phyloP scores from a whole-genome alignment of 192 early-diverging fungal species.

The Coemansia sp. region DNA sequence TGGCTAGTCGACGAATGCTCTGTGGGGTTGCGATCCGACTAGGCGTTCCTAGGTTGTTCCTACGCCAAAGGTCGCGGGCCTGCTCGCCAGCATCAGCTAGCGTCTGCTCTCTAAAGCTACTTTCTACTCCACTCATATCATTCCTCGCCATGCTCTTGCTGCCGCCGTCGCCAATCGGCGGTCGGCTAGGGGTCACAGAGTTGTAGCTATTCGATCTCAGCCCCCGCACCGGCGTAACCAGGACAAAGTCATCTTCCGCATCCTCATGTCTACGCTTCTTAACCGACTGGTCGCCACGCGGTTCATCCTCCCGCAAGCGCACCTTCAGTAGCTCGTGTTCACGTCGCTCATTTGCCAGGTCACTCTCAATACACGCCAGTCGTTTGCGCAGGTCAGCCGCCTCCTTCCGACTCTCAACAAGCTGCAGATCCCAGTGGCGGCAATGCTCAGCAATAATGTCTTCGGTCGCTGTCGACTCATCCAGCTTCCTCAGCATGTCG shows the following conservation, averaged over 20 bases:
- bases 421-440: constrained; percentile 17
- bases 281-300: not conserved
- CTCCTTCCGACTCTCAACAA: constrained; percentile 13
- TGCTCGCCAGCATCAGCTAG: constrained; percentile 22
- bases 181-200: not conserved
- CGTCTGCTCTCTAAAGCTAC: not conserved
- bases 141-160: not conserved
- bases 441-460: constrained; percentile 8
- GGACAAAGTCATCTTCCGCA: not conserved
- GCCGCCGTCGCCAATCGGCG: not conserved
- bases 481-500: constrained; percentile 10
- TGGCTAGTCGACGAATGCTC: not conserved
- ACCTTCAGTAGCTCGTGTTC: not conserved
- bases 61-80: constrained; percentile 21
- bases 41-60: not conserved
- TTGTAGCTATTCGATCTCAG: not conserved
- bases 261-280: constrained; percentile 15
- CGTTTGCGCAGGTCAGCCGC: not conserved
- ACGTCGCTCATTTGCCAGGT: constrained; percentile 4
- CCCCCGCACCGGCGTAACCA: not conserved
- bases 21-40: not conserved
- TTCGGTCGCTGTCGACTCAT: not conserved
- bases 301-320: constrained; percentile 1
- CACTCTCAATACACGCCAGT: not conserved
- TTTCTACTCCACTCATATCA: not conserved